phyloP scores from a whole-genome alignment of 1,284 basidiomycete species.

The Melampsora americana region DNA sequence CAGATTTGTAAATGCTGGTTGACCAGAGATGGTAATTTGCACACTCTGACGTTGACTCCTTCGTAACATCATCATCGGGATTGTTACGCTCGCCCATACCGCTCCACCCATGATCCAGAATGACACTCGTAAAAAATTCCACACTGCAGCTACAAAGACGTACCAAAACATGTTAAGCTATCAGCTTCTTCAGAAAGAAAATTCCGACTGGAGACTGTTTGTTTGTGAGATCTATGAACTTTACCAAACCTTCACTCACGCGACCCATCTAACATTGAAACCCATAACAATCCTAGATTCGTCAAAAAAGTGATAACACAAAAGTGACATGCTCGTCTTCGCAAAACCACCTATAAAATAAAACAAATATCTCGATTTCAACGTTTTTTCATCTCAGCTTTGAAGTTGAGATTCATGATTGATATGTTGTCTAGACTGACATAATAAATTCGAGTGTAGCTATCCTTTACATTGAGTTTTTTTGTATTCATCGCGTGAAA shows the following conservation, averaged over 20 bases:
- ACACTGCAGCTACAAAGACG: conserved; percentile 21
- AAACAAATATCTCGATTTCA: not conserved
- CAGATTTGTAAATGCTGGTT: too few species aligned
- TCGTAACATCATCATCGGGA: conserved; percentile 36
- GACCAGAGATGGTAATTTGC: not conserved
- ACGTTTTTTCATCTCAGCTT: not conserved
- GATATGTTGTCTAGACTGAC: not conserved
- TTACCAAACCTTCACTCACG: conserved; percentile 20
- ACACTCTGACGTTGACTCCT: conserved; percentile 21
- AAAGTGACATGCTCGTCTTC: conserved; percentile 38
- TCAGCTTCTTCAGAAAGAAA: too few species aligned
- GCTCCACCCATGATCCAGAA: conserved; percentile 30
- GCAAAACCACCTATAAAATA: conserved; percentile 10
- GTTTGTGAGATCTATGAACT: not conserved
- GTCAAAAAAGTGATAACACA: conserved; percentile 30
- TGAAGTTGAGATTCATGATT: not conserved
- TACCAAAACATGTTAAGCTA: not conserved
- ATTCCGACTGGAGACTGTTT: not conserved
- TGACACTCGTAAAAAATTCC: conserved; percentile 31
- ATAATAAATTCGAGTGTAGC: conserved; percentile 32
- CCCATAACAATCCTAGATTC: conserved; percentile 14
- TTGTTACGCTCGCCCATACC: conserved; percentile 39
- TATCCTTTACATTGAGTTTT: not conserved
- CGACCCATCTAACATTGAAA: conserved; percentile 26
- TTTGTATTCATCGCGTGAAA: too few species aligned